These are phyloP conservation scores for Sclerotinia glacialis DNA, from an alignment of 2,329 filamentous ascomycete species.

Conservation along the genomic window DNA sequence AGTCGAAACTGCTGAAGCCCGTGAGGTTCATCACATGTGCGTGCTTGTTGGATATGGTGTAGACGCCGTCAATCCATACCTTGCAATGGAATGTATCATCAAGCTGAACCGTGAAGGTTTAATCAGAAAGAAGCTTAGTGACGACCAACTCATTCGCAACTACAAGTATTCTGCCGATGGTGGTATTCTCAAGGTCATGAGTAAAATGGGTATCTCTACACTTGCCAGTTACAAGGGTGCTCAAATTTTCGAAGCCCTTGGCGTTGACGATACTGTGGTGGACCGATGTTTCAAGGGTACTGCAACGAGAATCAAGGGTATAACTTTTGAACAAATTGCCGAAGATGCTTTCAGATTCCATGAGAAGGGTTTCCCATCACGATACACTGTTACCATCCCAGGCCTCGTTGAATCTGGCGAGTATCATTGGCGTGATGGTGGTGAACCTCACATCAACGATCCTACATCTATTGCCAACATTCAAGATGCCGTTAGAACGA, in stretches of 20 bases:
- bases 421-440: constrained; percentile 97
- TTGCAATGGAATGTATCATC: constrained; percentile 92
- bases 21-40: constrained; percentile 98
- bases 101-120: constrained; percentile 94
- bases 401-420: constrained; percentile 90
- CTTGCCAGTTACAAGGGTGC: constrained; percentile 96
- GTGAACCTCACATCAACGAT: constrained; percentile 93
- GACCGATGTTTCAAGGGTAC: constrained; percentile 95
- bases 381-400: constrained; percentile 70
- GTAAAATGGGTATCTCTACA: constrained; percentile 98
- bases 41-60: constrained; percentile 95
- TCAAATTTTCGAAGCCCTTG: constrained; percentile 95
- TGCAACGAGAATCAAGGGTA: constrained; percentile 88
- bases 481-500: constrained; percentile 91
- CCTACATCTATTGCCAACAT: constrained; percentile 94
- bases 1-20: constrained; percentile 89
- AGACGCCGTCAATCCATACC: constrained; percentile 91
- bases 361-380: constrained; percentile 85
- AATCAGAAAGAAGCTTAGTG: constrained; percentile 82
- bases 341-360: constrained; percentile 94
- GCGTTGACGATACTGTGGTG: constrained; percentile 86
- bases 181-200: constrained; percentile 98
- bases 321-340: constrained; percentile 90
- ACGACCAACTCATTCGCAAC: constrained; percentile 84
- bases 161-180: constrained; percentile 97